A percentile compares a stretch with the other conserved stretches of the same genome.
phyloP scores from a whole-genome alignment of 257 asterid genomes.

The Solanum raphanifolium region DNA sequence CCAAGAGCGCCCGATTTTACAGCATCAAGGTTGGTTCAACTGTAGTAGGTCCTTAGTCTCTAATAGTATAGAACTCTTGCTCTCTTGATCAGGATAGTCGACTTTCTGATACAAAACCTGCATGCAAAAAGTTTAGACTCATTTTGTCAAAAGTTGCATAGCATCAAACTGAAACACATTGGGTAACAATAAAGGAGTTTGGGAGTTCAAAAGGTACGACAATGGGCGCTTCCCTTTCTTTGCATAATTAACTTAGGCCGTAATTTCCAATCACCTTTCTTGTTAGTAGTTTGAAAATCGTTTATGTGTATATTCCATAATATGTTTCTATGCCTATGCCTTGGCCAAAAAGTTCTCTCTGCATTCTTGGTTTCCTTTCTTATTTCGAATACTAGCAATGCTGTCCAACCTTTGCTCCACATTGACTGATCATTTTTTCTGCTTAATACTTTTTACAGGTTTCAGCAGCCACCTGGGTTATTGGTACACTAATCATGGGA shows the following conservation, averaged over 20 bases:
- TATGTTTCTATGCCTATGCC: background rate
- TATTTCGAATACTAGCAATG: background rate
- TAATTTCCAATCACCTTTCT: background rate
- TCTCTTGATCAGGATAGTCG: background rate
- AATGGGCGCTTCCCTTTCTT: background rate
- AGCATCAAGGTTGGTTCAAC: background rate
- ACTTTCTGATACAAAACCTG: background rate
- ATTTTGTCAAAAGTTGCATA: background rate
- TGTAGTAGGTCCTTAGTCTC: background rate
- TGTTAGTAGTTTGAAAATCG: background rate
- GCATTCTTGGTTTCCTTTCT: background rate
- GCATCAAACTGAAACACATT: background rate
- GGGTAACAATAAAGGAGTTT: background rate
- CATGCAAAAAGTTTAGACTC: background rate
- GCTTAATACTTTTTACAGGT: conserved; percentile 26
- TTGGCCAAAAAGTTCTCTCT: background rate
- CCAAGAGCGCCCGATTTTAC: background rate
- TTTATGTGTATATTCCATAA: background rate
- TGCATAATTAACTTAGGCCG: background rate
- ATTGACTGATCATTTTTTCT: background rate
- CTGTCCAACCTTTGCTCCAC: background rate
- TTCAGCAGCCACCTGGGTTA: conserved; percentile 70
- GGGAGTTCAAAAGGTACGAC: background rate
- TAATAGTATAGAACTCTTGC: background rate
- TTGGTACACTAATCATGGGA: conserved; percentile 72